Evolutionary conservation across 352 stramenopile genomes (phyloP), one percentile per base, ranked within the genome.

Genomic region (Globisporangium sylvaticum): DNA sequence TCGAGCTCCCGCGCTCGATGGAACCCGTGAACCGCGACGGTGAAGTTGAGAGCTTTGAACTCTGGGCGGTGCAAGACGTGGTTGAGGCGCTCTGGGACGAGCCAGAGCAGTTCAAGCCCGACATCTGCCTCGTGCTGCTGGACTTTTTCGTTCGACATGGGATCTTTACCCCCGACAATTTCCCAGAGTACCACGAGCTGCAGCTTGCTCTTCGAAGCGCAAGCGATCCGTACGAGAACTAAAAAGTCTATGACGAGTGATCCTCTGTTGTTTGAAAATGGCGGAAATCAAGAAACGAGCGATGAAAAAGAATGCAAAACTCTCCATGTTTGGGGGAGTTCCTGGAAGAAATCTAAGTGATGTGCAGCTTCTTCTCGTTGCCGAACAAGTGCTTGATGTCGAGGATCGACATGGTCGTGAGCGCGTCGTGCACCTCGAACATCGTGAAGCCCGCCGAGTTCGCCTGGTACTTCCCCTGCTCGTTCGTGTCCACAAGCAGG

Each of bases 131-230:
- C 37, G 65, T 91, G 58, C 48, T 92, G 62, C 70, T 91, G 50
- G 82, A 90, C 61, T 92, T 91, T 56, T 77, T 74, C 48, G 53
- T 91, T 10, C 84, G 83, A 44, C 84, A 92, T 18, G 79, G 83
- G 10, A 54, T 89, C 18, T 65, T 91, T 58, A 88, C 83, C n/a
- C 67, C 79, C 10, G 78, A 89, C 59, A 87, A 77, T 60, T 85
- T 82, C 5, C 18, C 29, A 12, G 74, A 85, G 32, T 89, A 83
- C 59, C 68, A 87, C 7, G 68, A 76, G 10, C 61, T 87, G 57
- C 76, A 81, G 54, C 46, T 63, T 37, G 68, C 72, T 12, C 69
- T 87, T 8, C 74, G 58, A n/a, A 72, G 55, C 34, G 68, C 56
- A 1, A 24, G 63, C 32, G 73, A 59, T 29, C 78, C 71, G 4